Evolutionary conservation across 2,329 filamentous ascomycete genomes (phyloP).

Genomic region (Fusarium tanahbumbuense): DNA sequence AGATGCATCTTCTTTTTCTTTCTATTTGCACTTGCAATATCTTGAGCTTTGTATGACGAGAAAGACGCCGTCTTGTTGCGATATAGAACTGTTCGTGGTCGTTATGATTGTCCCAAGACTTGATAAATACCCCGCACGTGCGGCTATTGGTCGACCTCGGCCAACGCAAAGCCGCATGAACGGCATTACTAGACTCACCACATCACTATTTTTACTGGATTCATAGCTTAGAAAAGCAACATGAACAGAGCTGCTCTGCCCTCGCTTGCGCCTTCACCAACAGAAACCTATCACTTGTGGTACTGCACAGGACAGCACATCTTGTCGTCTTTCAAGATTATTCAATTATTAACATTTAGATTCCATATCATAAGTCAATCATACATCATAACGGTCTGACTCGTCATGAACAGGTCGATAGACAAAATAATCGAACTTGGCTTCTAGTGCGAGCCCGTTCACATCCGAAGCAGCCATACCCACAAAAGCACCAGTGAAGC

Average conservation of each 20-base stretch:
- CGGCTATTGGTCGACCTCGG: not conserved
- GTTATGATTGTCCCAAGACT: not conserved
- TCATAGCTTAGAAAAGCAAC: not conserved
- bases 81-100: not conserved
- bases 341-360: not conserved
- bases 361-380: not conserved
- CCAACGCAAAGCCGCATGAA: not conserved
- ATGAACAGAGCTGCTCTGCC: not conserved
- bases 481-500: conserved; percentile 72
- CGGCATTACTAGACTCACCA: not conserved
- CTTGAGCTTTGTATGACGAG: not conserved
- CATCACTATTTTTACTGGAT: not conserved
- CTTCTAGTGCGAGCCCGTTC: conserved; percentile 61
- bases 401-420: conserved; percentile 62
- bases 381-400: conserved; percentile 58
- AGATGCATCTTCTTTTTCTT: conserved; percentile 26
- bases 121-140: not conserved
- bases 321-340: not conserved
- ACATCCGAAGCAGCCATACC: conserved; percentile 67
- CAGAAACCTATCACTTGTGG: not conserved
- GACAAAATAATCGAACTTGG: conserved; percentile 63
- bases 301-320: not conserved
- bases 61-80: not conserved
- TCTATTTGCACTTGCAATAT: not conserved
- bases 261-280: not conserved